phyloP scores from a whole-genome alignment of 257 asterid species.

The Ballota nigra region DNA sequence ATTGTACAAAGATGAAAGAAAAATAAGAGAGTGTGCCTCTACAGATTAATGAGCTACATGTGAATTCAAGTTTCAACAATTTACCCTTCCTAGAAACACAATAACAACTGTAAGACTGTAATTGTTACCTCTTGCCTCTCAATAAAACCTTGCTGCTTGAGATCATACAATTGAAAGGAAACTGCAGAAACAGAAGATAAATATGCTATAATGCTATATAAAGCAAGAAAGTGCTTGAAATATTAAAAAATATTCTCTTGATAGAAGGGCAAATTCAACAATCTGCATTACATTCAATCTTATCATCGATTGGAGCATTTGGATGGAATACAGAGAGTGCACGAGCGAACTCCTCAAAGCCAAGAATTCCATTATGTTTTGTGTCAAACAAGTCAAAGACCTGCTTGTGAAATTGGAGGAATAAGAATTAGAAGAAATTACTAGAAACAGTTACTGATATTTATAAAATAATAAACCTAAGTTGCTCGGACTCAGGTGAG shows the following conservation, averaged over 20 bases:
- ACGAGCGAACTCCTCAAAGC: conserved; percentile 96
- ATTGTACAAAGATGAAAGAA: conserved; percentile 9
- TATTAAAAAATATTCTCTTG: neutral
- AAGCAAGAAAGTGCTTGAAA: conserved; percentile 13
- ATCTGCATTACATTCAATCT: conserved; percentile 73
- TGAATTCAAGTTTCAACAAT: conserved; percentile 2
- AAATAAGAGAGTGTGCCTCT: neutral
- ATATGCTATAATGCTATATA: neutral
- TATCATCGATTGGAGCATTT: conserved; percentile 92
- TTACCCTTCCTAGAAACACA: neutral
- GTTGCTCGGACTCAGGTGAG: neutral
- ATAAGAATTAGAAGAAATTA: conserved; percentile 15
- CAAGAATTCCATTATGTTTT: conserved; percentile 93
- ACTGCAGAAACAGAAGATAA: conserved; percentile 50
- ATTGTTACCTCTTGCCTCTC: conserved; percentile 93
- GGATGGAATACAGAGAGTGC: conserved; percentile 99
- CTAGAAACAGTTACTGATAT: neutral
- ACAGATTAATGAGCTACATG: neutral
- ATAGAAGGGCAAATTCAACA: conserved; percentile 12
- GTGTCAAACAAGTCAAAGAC: conserved; percentile 97
- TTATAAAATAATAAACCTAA: conserved; percentile 6
- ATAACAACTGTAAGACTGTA: neutral
- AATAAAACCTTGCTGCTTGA: conserved; percentile 96
- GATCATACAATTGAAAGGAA: conserved; percentile 97
- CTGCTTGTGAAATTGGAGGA: conserved; percentile 35